Evolutionary conservation across 352 stramenopile species (phyloP).

Genomic region (Aphanomyces euteiches): DNA sequence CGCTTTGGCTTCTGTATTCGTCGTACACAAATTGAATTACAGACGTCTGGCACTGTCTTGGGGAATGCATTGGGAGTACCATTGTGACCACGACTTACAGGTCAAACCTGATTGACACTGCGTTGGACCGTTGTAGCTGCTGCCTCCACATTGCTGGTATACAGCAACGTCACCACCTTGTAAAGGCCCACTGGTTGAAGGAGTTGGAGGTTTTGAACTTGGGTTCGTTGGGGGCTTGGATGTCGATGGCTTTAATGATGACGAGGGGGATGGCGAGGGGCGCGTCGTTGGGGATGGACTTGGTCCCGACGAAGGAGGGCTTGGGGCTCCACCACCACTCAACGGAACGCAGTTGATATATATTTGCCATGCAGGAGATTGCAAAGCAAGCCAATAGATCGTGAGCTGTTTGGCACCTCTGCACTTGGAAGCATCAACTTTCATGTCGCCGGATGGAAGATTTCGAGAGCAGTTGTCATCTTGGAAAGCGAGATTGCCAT

Average conservation of each 20-base stretch:
- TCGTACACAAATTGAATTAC: too few relatives aligned
- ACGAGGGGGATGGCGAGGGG: not conserved
- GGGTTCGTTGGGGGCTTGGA: not conserved
- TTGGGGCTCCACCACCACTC: not conserved
- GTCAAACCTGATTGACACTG: not conserved
- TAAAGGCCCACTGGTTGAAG: too few relatives aligned
- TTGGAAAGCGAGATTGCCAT: constrained; percentile 25
- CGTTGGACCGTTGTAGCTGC: not conserved
- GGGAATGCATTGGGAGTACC: not conserved
- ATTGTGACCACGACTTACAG: not conserved
- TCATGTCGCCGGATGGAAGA: constrained; percentile 5
- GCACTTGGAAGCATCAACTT: constrained; percentile 34
- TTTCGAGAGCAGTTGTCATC: constrained; percentile 28
- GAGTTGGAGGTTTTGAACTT: too few relatives aligned
- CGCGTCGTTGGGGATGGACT: too few relatives aligned
- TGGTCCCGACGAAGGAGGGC: too few relatives aligned
- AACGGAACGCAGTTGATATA: constrained; percentile 30
- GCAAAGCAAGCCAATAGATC: constrained; percentile 34
- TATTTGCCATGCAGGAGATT: constrained; percentile 29
- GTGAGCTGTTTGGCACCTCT: constrained; percentile 31
- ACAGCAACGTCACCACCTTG: too few relatives aligned
- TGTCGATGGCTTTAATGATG: not conserved
- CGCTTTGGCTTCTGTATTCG: too few relatives aligned
- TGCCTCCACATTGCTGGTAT: not conserved
- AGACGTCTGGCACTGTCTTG: too few relatives aligned